A percentile compares a stretch with the other conserved stretches of the same genome.
Conservation (phyloP, 352 stramenopile genomes). For the Aphanomyces stellatus region DNA sequence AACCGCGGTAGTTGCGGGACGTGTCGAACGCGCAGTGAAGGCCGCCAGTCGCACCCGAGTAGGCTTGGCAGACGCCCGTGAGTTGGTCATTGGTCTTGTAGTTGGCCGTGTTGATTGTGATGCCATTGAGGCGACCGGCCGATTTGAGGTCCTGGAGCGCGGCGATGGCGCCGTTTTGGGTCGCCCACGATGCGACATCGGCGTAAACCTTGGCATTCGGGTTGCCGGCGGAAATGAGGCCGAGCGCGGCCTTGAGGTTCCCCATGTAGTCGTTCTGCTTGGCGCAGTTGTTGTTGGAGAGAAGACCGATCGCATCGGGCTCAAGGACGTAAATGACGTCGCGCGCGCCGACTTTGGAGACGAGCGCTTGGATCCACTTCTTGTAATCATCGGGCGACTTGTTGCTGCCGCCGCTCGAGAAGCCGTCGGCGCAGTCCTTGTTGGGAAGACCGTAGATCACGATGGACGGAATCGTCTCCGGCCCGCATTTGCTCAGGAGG, state of each 20-base stretch:
- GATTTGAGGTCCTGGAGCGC: slow-evolving; percentile 27
- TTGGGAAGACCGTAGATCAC: slow-evolving; percentile 30
- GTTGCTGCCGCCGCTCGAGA: slow-evolving; percentile 25
- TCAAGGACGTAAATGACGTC: slow-evolving; percentile 53
- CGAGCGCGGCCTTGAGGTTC: slow-evolving; percentile 46
- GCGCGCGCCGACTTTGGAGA: slow-evolving; percentile 11
- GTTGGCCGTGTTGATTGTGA: slow-evolving; percentile 68
- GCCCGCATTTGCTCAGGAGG: slow-evolving; percentile 24
- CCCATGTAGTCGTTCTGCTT: slow-evolving; percentile 31
- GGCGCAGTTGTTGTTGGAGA: slow-evolving; percentile 36
- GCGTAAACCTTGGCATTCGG: slow-evolving; percentile 51
- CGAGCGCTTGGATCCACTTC: slow-evolving; percentile 22
- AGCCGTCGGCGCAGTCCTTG: slow-evolving; percentile 29
- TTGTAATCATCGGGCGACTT: slow-evolving; percentile 27
- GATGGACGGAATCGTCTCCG: slow-evolving; percentile 20
- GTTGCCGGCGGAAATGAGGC: slow-evolving; percentile 37
- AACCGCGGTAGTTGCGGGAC: slow-evolving; percentile 41
- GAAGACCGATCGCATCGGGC: slow-evolving; percentile 43
- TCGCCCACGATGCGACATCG: slow-evolving; percentile 49
- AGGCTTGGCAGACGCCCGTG: slow-evolving; percentile 29
- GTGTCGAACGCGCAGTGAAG: slow-evolving; percentile 57
- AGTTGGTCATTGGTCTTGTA: slow-evolving; percentile 52
- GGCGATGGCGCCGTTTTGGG: not conserved
- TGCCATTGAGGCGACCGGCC: slow-evolving; percentile 37
- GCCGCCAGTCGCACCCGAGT: not conserved